phyloP scores from a whole-genome alignment of 1,284 basidiomycete genomes.

The Puccinia coronata region DNA sequence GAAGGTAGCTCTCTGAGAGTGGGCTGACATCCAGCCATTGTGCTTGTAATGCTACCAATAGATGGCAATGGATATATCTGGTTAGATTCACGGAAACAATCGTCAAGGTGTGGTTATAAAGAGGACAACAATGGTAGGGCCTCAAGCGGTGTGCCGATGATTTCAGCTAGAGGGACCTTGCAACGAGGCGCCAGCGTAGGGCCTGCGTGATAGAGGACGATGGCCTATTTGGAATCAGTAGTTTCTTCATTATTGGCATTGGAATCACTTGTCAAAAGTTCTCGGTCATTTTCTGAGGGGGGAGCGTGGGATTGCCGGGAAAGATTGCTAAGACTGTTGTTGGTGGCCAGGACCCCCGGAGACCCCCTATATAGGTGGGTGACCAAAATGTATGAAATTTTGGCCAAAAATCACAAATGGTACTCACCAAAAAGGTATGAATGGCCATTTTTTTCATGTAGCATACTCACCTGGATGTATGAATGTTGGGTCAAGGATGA shows the following conservation, averaged over 20 bases:
- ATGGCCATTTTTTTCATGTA: too few species aligned
- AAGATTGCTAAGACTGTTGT: conserved; percentile 13
- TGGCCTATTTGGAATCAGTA: conserved; percentile 4
- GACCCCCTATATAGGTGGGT: too few species aligned
- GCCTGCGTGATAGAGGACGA: conserved; percentile 11
- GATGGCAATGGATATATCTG: conserved; percentile 20
- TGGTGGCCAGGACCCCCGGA: too few species aligned
- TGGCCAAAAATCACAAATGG: too few species aligned
- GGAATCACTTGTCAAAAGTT: conserved; percentile 27
- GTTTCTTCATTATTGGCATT: conserved; percentile 5
- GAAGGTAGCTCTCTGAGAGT: background rate
- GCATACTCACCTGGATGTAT: too few species aligned
- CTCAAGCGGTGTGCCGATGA: conserved; percentile 37
- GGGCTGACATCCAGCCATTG: background rate
- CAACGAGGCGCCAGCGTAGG: conserved; percentile 7
- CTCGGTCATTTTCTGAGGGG: conserved; percentile 28
- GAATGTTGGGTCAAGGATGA: too few species aligned
- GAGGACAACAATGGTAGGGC: conserved; percentile 16
- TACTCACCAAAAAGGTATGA: too few species aligned
- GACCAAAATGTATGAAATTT: too few species aligned
- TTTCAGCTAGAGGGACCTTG: conserved; percentile 41
- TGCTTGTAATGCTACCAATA: conserved; percentile 21
- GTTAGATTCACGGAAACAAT: background rate
- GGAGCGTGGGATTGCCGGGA: background rate
- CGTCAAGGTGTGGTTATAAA: background rate